These are phyloP conservation scores for Colletotrichum camelliae DNA, from an alignment of 2,329 filamentous ascomycete species.

Conservation along the genomic window DNA sequence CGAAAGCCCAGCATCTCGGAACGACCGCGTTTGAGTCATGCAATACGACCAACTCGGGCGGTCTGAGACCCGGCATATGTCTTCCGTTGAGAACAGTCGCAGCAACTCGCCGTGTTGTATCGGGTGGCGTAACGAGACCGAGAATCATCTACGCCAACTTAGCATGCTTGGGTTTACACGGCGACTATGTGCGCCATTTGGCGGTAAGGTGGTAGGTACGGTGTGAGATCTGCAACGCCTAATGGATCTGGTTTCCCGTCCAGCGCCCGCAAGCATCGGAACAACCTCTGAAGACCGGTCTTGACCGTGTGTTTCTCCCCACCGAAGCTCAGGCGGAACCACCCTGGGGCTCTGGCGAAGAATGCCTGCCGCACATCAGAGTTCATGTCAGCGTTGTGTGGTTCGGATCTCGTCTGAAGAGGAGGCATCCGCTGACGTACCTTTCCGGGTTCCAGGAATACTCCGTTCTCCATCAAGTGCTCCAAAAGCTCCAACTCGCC, in stretches of 20 bases:
- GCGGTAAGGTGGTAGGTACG: neutral
- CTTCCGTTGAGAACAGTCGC: neutral
- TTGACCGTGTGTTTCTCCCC: conserved; percentile 2
- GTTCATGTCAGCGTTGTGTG: neutral
- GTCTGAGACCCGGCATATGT: neutral
- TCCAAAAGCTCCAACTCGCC: neutral
- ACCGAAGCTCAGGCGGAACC: conserved; percentile 8
- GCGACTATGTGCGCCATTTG: neutral
- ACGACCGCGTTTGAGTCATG: neutral
- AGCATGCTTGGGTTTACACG: neutral
- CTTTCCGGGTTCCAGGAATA: conserved; percentile 1
- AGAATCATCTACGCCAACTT: neutral
- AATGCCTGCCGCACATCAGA: neutral
- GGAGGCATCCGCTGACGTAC: neutral
- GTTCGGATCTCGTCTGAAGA: neutral
- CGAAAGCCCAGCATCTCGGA: neutral
- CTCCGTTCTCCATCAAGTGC: neutral
- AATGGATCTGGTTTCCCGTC: neutral
- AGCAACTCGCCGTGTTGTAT: neutral
- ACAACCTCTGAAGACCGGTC: neutral
- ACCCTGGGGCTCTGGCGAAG: neutral
- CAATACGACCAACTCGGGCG: neutral
- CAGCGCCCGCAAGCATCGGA: neutral
- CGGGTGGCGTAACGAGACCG: neutral
- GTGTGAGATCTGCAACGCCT: neutral